These are phyloP conservation scores for Aureobasidium sp. DNA, from an alignment of 2,329 filamentous ascomycete species.

Conservation along the genomic window DNA sequence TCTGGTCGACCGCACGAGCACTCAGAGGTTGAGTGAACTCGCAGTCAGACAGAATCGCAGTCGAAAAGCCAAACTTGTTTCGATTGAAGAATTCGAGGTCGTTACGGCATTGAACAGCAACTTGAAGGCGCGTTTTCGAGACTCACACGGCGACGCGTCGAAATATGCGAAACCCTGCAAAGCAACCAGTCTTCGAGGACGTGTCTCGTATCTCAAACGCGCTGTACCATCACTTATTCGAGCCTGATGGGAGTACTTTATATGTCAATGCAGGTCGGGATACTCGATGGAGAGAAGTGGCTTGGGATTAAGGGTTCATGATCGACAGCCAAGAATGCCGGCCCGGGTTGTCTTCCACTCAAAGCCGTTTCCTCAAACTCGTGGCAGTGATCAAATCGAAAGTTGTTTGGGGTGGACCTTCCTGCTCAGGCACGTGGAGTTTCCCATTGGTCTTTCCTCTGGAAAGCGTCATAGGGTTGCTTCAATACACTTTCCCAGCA, in stretches of 20 bases:
- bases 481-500: background rate
- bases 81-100: background rate
- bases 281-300: background rate
- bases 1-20: background rate
- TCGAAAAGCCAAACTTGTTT: no score
- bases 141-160: background rate
- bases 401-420: background rate
- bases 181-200: no score
- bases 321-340: constrained; percentile 7
- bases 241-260: background rate
- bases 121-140: background rate
- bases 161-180: background rate
- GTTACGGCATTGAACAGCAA: background rate
- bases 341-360: constrained; percentile 5
- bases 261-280: no score
- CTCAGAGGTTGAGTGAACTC: background rate
- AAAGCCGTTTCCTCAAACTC: background rate
- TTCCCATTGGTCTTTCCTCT: constrained; percentile 7
- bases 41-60: background rate
- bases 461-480: background rate
- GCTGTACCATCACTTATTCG: background rate
- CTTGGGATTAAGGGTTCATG: background rate
- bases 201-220: background rate
- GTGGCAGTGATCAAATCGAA: background rate
- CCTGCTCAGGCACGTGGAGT: constrained; percentile 9